Percentiles rank a stretch among this genome's conserved stretches.
phyloP scores from a whole-genome alignment of 208 protist genomes.

The Acanthamoeba triangularis region DNA sequence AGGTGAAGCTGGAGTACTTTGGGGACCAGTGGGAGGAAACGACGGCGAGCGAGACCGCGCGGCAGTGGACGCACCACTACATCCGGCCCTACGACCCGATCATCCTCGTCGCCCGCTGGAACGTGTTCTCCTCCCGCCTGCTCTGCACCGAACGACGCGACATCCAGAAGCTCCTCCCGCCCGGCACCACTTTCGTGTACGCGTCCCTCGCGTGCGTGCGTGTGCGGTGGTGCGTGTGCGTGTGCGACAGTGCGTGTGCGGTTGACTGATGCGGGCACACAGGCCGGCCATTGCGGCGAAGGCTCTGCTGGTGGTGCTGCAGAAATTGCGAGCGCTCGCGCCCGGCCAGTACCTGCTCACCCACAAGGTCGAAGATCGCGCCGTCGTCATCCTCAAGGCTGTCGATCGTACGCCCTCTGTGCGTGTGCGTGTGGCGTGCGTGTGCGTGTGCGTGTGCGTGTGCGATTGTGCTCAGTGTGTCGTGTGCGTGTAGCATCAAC shows the following conservation, averaged over 20 bases:
- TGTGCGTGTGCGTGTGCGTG: neutral
- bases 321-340: constrained; percentile 11
- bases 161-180: constrained; percentile 4
- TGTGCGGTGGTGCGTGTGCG: neutral
- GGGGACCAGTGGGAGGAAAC: constrained; percentile 61
- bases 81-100: constrained; percentile 42
- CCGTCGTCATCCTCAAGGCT: constrained; percentile 35
- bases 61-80: constrained; percentile 48
- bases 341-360: constrained; percentile 40
- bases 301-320: constrained; percentile 9
- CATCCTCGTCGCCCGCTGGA: constrained; percentile 17
- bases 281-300: constrained; percentile 45
- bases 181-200: constrained; percentile 38
- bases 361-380: constrained; percentile 38
- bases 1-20: constrained; percentile 70
- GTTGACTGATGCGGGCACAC: neutral
- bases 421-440: neutral
- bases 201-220: neutral
- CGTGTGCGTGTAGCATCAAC: neutral
- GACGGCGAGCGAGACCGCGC: constrained; percentile 61
- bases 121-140: constrained; percentile 54
- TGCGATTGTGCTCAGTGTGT: neutral
- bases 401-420: neutral
- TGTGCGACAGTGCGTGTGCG: neutral
- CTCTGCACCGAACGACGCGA: constrained; percentile 17